Conservation (phyloP, 805 yeast species). For the Wilhelminamyces savonicus region DNA sequence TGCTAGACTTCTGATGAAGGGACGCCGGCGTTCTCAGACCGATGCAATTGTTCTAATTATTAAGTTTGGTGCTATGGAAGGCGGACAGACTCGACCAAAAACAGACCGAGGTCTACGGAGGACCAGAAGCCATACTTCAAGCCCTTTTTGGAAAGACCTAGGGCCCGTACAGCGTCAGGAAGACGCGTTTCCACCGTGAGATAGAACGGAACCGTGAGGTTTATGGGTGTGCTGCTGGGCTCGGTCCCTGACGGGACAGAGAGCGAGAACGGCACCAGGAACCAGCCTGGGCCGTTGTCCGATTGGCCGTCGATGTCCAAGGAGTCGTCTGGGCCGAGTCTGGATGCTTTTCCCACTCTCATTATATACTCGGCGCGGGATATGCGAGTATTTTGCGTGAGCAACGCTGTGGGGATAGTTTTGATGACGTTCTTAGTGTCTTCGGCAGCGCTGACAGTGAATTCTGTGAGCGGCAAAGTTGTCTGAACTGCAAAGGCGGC, state of each 20-base stretch:
- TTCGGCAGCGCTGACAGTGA: slow-evolving; percentile 13
- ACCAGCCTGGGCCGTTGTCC: slow-evolving; percentile 27
- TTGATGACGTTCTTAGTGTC: slow-evolving; percentile 18
- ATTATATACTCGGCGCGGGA: slow-evolving; percentile 26
- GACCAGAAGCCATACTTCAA: slow-evolving; percentile 24
- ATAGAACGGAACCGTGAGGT: slow-evolving; percentile 23
- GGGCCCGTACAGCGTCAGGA: slow-evolving; percentile 14
- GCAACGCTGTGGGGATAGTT: slow-evolving; percentile 27
- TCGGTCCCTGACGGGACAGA: slow-evolving; percentile 1
- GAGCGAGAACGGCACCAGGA: slow-evolving; percentile 22
- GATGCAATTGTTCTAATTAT: too few relatives aligned
- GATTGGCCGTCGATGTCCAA: slow-evolving; percentile 8
- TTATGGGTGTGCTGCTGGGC: background rate
- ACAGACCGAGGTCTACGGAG: slow-evolving; percentile 7
- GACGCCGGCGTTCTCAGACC: slow-evolving; percentile 1
- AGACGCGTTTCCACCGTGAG: slow-evolving; percentile 18
- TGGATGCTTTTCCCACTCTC: slow-evolving; percentile 11
- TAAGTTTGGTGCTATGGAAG: too few relatives aligned
- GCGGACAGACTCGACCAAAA: too few relatives aligned
- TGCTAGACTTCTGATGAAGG: slow-evolving; percentile 44
- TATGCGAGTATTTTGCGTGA: slow-evolving; percentile 21
- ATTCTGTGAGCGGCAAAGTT: slow-evolving; percentile 20
- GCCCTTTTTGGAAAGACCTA: slow-evolving; percentile 8
- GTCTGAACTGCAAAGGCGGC: slow-evolving; percentile 5
- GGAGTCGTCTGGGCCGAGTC: slow-evolving; percentile 4